phyloP scores from a whole-genome alignment of 805 yeast species.

The Candida michaelii region DNA sequence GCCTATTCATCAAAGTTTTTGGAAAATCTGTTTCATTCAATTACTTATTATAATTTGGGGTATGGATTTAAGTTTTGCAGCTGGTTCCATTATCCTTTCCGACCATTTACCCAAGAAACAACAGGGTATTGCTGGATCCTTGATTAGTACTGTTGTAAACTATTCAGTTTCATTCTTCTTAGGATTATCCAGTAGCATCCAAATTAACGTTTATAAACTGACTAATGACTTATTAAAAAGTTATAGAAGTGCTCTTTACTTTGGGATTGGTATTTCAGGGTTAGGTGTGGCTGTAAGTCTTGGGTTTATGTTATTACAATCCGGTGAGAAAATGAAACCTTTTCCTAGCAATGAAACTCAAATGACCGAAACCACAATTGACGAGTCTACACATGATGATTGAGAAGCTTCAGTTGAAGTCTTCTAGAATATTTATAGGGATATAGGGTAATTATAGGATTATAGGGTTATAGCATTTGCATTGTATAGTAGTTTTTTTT shows the following conservation, averaged over 20 bases:
- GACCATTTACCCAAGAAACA: conserved; percentile 58
- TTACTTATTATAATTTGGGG: conserved; percentile 63
- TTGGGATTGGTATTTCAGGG: conserved; percentile 61
- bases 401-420: no score
- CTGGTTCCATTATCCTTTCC: conserved; percentile 63
- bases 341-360: not conserved
- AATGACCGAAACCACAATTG: no score
- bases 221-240: conserved; percentile 33
- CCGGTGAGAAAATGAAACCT: not conserved
- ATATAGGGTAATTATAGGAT: no score
- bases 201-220: conserved; percentile 25
- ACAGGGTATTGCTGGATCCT: conserved; percentile 79
- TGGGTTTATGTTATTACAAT: conserved; percentile 22
- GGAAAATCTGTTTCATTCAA: conserved; percentile 56
- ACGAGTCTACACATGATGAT: no score
- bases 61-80: conserved; percentile 78
- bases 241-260: conserved; percentile 57
- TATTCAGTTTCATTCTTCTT: conserved; percentile 70
- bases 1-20: conserved; percentile 61
- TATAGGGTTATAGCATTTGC: no score
- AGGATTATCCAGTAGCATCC: conserved; percentile 71
- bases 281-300: conserved; percentile 37
- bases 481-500: no score
- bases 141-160: conserved; percentile 68
- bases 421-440: no score